phyloP scores from a whole-genome alignment of 768 basidiomycete species.

The Trametes coccinea region DNA sequence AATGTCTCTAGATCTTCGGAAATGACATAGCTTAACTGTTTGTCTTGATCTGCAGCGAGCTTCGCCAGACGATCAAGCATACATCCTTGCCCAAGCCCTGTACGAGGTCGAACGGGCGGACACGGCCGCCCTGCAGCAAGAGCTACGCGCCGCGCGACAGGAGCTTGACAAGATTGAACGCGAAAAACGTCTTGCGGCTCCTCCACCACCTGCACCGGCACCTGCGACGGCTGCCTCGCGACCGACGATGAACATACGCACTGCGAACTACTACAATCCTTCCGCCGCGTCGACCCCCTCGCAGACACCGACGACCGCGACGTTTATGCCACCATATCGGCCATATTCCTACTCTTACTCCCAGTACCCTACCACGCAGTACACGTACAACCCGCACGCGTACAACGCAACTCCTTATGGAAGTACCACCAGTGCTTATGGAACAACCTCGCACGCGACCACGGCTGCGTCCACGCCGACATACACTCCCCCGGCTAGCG shows the following conservation, averaged over 20 bases:
- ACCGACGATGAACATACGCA: conserved; percentile 17
- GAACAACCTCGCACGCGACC: conserved; percentile 4
- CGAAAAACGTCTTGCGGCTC: conserved; percentile 55
- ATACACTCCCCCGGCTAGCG: background rate
- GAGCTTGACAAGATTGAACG: conserved; percentile 70
- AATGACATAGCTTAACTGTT: conserved; percentile 2
- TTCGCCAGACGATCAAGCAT: conserved; percentile 62
- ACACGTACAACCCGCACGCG: conserved; percentile 26
- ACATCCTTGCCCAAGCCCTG: conserved; percentile 61
- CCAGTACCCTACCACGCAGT: conserved; percentile 29
- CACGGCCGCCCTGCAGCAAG: conserved; percentile 53
- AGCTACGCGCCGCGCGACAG: conserved; percentile 60
- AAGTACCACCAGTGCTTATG: conserved; percentile 11
- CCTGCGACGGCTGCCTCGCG: conserved; percentile 15
- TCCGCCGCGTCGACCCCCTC: conserved; percentile 36
- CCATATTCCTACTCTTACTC: conserved; percentile 31
- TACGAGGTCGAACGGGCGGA: conserved; percentile 69
- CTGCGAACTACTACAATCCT: conserved; percentile 18
- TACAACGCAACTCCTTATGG: conserved; percentile 19
- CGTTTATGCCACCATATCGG: conserved; percentile 29
- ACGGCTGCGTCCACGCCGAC: conserved; percentile 3
- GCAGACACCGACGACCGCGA: conserved; percentile 32
- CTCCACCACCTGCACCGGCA: conserved; percentile 22
- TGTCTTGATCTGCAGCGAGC: conserved; percentile 45
- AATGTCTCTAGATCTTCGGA: background rate